These are phyloP conservation scores for Ilyonectria robusta DNA, from an alignment of 2,329 filamentous ascomycete species.

Conservation along the genomic window DNA sequence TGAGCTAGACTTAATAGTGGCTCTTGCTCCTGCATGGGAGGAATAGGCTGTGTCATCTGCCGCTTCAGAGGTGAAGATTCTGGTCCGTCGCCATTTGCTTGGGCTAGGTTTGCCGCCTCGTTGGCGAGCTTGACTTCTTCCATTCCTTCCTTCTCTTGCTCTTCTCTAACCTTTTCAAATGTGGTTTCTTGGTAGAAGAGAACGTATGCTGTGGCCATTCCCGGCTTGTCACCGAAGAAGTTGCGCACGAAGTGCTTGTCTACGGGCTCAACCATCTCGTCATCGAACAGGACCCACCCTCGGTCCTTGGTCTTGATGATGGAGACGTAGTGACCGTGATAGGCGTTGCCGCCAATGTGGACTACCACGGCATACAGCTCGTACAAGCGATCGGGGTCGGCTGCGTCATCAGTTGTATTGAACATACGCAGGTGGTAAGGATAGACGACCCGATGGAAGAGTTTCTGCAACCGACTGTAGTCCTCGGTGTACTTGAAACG, in stretches of 20 bases:
- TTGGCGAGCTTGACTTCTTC: slow-evolving; percentile 72
- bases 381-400: slow-evolving; percentile 93
- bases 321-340: slow-evolving; percentile 97
- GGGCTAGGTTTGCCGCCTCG: slow-evolving; percentile 69
- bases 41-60: slow-evolving; percentile 64
- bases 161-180: slow-evolving; percentile 76
- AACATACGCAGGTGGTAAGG: slow-evolving; percentile 97
- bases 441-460: slow-evolving; percentile 97
- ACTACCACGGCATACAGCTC: slow-evolving; percentile 98
- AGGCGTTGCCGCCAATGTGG: slow-evolving; percentile 96
- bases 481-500: slow-evolving; percentile 99
- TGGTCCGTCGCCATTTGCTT: slow-evolving; percentile 62
- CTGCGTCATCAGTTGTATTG: slow-evolving; percentile 96
- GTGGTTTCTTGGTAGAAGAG: slow-evolving; percentile 96
- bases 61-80: slow-evolving; percentile 63
- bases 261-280: slow-evolving; percentile 98
- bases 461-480: slow-evolving; percentile 91
- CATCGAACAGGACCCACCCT: slow-evolving; percentile 96
- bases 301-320: slow-evolving; percentile 98
- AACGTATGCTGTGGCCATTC: slow-evolving; percentile 94
- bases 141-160: slow-evolving; percentile 85
- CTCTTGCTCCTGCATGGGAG: slow-evolving; percentile 63
- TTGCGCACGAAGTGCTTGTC: slow-evolving; percentile 96
- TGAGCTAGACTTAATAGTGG: slow-evolving; percentile 74
- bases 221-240: slow-evolving; percentile 95